A percentile compares a stretch with the other conserved stretches of the same genome.
Conservation (phyloP, 75 land plant species). For the Sequoiadendron giganteum region DNA sequence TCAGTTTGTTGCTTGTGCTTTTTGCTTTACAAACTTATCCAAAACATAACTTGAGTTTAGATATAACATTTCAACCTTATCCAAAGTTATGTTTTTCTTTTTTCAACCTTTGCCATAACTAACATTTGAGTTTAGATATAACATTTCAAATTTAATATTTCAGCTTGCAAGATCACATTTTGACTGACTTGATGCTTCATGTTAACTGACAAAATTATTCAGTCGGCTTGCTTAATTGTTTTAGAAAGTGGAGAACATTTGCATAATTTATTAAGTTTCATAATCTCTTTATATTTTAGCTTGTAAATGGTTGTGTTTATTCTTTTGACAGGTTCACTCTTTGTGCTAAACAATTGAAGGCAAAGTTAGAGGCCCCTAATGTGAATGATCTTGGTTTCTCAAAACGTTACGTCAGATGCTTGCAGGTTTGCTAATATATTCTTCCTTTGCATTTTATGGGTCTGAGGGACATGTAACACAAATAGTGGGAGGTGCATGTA, state of each 20-base stretch:
- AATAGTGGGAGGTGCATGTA: not conserved
- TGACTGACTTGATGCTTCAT: not conserved
- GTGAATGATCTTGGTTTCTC: constrained; percentile 55
- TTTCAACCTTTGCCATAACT: not conserved
- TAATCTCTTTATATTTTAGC: not conserved
- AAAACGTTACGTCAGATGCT: constrained; percentile 52
- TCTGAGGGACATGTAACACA: not conserved
- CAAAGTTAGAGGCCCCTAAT: constrained; percentile 43
- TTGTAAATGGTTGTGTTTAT: not conserved
- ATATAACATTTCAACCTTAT: no score
- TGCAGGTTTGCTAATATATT: constrained; percentile 27
- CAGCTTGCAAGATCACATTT: not conserved
- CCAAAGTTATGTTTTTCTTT: not conserved
- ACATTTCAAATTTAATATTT: not conserved
- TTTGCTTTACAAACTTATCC: not conserved
- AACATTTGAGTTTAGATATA: constrained; percentile 3
- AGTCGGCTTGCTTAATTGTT: not conserved
- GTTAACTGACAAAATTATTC: not conserved
- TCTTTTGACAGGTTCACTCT: constrained; percentile 31
- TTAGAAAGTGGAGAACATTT: not conserved
- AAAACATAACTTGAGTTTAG: no score
- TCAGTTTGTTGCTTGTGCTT: not conserved
- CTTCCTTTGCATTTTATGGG: not conserved
- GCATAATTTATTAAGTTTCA: not conserved
- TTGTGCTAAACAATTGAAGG: constrained; percentile 39